These are phyloP conservation scores for Vitis labrusca DNA, from an alignment of 164 flowering plant species.

Conservation along the genomic window DNA sequence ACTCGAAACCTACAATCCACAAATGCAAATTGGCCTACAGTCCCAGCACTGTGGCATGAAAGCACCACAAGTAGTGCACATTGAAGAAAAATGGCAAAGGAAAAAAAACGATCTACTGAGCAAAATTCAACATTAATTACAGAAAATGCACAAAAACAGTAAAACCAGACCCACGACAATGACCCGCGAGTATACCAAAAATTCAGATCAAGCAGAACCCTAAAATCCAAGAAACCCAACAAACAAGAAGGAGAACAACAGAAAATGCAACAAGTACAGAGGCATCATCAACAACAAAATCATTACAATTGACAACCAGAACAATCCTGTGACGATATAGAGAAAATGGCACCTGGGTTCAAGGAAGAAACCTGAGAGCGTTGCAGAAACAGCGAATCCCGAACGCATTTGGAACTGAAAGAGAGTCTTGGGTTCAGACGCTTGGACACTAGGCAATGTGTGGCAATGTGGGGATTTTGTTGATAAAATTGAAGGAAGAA, in stretches of 20 bases:
- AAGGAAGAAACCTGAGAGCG: slow-evolving; percentile 13
- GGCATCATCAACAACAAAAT: background rate
- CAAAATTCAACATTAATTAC: background rate
- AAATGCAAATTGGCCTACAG: no score
- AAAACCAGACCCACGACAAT: background rate
- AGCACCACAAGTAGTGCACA: no score
- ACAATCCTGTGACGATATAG: background rate
- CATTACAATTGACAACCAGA: no score
- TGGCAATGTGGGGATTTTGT: background rate
- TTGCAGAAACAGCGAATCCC: slow-evolving; percentile 10
- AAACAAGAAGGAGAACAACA: background rate
- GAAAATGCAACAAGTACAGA: background rate
- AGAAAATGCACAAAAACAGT: background rate
- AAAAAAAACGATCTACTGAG: background rate
- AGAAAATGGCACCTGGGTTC: slow-evolving; percentile 13
- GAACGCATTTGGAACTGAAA: slow-evolving; percentile 3
- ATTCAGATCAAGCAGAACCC: background rate
- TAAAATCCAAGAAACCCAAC: background rate
- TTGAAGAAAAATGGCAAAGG: no score
- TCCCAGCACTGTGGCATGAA: no score
- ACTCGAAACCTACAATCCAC: no score
- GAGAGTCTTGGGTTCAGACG: background rate
- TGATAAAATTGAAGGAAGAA: slow-evolving; percentile 1
- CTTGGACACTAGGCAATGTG: background rate
- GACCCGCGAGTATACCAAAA: background rate